These are phyloP conservation scores for Phytopythium cucurbitacearum DNA, from an alignment of 352 stramenopile genomes.

Conservation along the genomic window DNA sequence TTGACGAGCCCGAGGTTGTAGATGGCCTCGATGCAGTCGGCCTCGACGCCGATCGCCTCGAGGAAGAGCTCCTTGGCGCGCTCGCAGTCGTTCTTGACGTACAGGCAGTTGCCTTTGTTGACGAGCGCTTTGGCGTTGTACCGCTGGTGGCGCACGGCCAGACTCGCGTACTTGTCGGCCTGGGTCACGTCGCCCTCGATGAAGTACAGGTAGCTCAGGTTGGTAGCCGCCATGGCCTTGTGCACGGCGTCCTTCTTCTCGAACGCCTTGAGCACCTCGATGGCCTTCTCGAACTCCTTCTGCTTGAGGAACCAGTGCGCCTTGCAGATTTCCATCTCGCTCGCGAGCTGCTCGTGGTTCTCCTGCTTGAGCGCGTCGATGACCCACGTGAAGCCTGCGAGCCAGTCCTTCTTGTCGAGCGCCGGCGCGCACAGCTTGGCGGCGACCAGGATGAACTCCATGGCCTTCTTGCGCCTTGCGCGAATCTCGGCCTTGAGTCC, in stretches of 20 bases:
- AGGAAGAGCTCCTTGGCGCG: conserved; percentile 95
- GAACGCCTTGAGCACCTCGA: conserved; percentile 93
- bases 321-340: conserved; percentile 89
- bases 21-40: conserved; percentile 94
- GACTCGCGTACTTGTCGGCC: conserved; percentile 90
- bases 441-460: conserved; percentile 92
- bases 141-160: conserved; percentile 91
- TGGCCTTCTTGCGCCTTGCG: conserved; percentile 68
- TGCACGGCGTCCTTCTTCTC: conserved; percentile 94
- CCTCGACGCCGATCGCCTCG: conserved; percentile 93
- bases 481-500: conserved; percentile 79
- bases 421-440: conserved; percentile 91
- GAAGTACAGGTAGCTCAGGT: conserved; percentile 97
- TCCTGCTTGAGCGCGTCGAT: conserved; percentile 91
- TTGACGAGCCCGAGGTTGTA: conserved; percentile 94
- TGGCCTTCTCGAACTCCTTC: conserved; percentile 93
- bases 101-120: conserved; percentile 97
- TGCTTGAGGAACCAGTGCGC: conserved; percentile 88
- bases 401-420: conserved; percentile 91
- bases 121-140: conserved; percentile 97
- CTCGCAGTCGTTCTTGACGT: conserved; percentile 91
- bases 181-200: conserved; percentile 90
- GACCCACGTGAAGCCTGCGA: conserved; percentile 93
- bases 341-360: conserved; percentile 88
- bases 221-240: conserved; percentile 93